Percentiles rank a stretch among this genome's conserved stretches.
These are phyloP conservation scores for Nicotiana knightiana DNA, from an alignment of 257 asterid species.

Conservation along the genomic window DNA sequence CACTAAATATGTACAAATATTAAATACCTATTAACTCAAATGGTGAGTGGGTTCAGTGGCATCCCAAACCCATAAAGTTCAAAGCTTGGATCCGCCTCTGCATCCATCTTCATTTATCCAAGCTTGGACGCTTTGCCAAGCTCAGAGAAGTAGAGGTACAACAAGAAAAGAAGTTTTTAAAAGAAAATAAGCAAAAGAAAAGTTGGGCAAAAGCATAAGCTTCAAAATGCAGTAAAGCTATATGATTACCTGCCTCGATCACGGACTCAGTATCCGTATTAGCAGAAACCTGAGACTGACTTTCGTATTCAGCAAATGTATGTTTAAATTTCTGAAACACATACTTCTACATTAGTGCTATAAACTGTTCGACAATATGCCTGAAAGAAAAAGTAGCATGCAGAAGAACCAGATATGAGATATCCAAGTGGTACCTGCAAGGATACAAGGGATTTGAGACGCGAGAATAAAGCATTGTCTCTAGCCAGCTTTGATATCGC, in stretches of 20 bases:
- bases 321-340: constrained; percentile 43
- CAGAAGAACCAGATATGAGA: not conserved
- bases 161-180: not conserved
- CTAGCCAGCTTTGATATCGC: constrained; percentile 31
- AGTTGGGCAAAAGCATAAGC: not conserved
- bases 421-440: constrained; percentile 33
- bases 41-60: too few relatives aligned
- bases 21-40: too few relatives aligned
- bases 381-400: not conserved
- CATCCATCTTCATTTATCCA: not conserved
- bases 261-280: constrained; percentile 30
- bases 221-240: not conserved
- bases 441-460: constrained; percentile 31
- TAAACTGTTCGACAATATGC: constrained; percentile 37
- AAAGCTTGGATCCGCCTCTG: too few relatives aligned
- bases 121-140: not conserved
- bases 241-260: constrained; percentile 11
- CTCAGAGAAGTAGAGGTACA: not conserved
- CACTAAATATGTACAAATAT: too few relatives aligned
- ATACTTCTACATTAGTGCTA: not conserved
- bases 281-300: constrained; percentile 25
- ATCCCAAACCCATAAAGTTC: too few relatives aligned
- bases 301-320: constrained; percentile 22
- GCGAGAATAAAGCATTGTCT: constrained; percentile 27
- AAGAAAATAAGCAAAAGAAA: not conserved